Conservation (phyloP, 257 asterid species). For the Solanum pinnatisectum region DNA sequence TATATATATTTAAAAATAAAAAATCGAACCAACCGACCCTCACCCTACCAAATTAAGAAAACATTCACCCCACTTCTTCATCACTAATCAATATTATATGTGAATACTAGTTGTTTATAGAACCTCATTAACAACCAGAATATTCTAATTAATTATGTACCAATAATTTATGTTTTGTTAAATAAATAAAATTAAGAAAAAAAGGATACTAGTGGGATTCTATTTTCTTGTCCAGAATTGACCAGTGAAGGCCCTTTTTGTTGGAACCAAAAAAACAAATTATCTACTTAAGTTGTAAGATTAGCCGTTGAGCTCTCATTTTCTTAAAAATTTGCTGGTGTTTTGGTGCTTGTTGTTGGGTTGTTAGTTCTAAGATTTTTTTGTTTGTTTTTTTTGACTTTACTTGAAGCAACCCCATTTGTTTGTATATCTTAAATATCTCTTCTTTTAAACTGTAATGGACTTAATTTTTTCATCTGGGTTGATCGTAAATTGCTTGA, state of each 20-base stretch:
- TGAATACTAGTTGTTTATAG: not conserved
- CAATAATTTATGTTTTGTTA: not conserved
- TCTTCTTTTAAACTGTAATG: constrained; percentile 21
- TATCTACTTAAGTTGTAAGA: not conserved
- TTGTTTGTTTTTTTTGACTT: constrained; percentile 35
- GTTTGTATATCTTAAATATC: not conserved
- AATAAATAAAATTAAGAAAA: not conserved
- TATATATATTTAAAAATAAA: too few relatives aligned
- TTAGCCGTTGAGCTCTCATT: constrained; percentile 61
- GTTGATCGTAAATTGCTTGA: constrained; percentile 20
- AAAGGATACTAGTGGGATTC: not conserved
- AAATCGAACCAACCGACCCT: too few relatives aligned
- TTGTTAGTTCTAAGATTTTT: constrained; percentile 28
- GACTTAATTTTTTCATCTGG: constrained; percentile 26
- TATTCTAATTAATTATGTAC: not conserved
- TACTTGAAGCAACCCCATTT: constrained; percentile 44
- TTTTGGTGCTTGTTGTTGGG: constrained; percentile 49
- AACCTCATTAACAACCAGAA: not conserved
- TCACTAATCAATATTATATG: not conserved
- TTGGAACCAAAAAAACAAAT: not conserved
- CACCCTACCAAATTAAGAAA: not conserved
- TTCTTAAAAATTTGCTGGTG: constrained; percentile 33
- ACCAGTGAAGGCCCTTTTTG: constrained; percentile 22
- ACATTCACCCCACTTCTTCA: not conserved
- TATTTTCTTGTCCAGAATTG: constrained; percentile 27